A percentile compares a stretch with the other conserved stretches of the same genome.
Evolutionary conservation across 139 green algal genomes (phyloP).

Genomic region (Pleodorina starrii): DNA sequence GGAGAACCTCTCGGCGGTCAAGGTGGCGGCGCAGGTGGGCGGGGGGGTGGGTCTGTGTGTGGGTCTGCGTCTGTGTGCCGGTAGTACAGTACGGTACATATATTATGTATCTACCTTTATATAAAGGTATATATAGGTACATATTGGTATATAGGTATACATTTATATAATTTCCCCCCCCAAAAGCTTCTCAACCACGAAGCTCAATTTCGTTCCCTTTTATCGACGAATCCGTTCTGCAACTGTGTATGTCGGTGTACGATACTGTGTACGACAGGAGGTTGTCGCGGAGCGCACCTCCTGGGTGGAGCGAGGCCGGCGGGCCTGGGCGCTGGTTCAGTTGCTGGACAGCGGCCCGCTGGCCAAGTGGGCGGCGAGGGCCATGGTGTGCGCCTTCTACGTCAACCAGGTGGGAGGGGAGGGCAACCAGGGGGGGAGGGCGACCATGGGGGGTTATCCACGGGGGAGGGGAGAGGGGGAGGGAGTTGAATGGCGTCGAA

Average conservation of each 20-base stretch:
- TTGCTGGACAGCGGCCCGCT: slow-evolving; percentile 48
- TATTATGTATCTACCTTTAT: no score
- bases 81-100: no score
- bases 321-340: slow-evolving; percentile 6
- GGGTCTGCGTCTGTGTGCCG: not conserved
- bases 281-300: not conserved
- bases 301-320: not conserved
- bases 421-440: not conserved
- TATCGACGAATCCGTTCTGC: no score
- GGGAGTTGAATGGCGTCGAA: no score
- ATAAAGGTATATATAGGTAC: no score
- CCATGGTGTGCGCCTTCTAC: slow-evolving; percentile 50
- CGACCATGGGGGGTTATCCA: not conserved
- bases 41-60: no score
- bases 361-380: slow-evolving; percentile 39
- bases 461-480: not conserved
- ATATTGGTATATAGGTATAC: no score
- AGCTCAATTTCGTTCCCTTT: no score
- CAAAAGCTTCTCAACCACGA: no score
- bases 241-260: no score
- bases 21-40: slow-evolving; percentile 20
- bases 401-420: slow-evolving; percentile 43
- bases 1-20: slow-evolving; percentile 19
- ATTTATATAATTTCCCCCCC: no score
- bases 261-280: no score